Evolutionary conservation across 345 rosid species (phyloP), one percentile per base, ranked within the genome.

Genomic region (Raphanus sativus): DNA sequence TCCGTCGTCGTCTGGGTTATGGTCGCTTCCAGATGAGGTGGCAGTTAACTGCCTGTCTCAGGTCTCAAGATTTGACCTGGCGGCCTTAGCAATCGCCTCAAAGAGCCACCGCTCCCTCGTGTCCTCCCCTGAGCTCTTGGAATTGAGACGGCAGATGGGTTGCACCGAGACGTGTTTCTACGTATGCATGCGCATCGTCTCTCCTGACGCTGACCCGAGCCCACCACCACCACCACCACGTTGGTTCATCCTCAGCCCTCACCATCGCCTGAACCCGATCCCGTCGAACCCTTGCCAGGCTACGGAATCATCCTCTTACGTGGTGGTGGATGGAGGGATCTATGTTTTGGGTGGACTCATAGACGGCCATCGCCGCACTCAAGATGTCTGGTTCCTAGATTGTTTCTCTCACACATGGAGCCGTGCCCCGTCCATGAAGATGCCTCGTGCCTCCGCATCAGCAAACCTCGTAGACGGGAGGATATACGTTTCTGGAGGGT

Each of bases 51-150:
- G 86, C 65, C 68, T 92, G 13, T 86, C 91, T 3, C 89, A 89
- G 13, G 28, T 87, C 56, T 89, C 92, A 7, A 80, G 89, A 42
- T 77, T 77, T 30, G 78, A 85, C 72, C 84, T 83, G 65, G 89
- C 90, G 11, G 36, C 65, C n/a, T 91, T 92, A 54, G 81, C 84
- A 17, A 69, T 81, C 2, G 89, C 89, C 82, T 90, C 95, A 17
- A 88, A 82, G 65, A 28, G 83, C 30, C 64, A 60, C 34, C 34
- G 34, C 16, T 60, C 64, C 28, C 76, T 84, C 66, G 40, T 92
- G 65, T 67, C 77, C 4, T 90, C 93, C 33, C 73, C 87, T 12
- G 79, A 78, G 65, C 34, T 60, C 34, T 26, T n/a, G 34, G 6
- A 28, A 29, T 29, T 28, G 64, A 60, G 64, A 12, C 6, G 15